These are phyloP conservation scores for Tetracladium setigerum DNA, from an alignment of 495 filamentous ascomycete genomes.

Conservation along the genomic window DNA sequence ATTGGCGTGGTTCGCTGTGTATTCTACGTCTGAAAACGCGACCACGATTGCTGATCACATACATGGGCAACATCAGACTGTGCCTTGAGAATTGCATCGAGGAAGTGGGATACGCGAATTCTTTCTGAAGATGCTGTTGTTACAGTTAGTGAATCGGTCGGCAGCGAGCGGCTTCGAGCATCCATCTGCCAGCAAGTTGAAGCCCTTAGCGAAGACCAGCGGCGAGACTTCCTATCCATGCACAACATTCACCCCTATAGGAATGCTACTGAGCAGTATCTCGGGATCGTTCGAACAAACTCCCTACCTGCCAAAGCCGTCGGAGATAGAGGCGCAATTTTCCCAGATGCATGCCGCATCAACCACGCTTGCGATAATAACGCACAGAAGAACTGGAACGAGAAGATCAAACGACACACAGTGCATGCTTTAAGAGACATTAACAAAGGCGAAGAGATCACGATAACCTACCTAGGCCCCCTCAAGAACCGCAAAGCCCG, in stretches of 20 bases:
- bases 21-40: too few species aligned
- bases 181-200: slow-evolving; percentile 12
- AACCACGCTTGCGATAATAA: slow-evolving; percentile 32
- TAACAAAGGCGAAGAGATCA: slow-evolving; percentile 28
- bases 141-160: neutral
- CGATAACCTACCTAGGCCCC: slow-evolving; percentile 23
- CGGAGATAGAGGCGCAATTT: slow-evolving; percentile 16
- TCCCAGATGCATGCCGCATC: slow-evolving; percentile 27
- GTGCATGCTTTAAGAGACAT: slow-evolving; percentile 28
- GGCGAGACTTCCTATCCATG: slow-evolving; percentile 18
- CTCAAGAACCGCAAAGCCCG: slow-evolving; percentile 7
- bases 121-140: slow-evolving; percentile 24
- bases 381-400: slow-evolving; percentile 29
- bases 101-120: slow-evolving; percentile 28
- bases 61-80: too few species aligned
- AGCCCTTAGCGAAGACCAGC: slow-evolving; percentile 14
- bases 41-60: too few species aligned
- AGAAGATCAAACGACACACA: slow-evolving; percentile 21
- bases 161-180: neutral
- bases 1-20: too few species aligned
- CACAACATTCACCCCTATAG: slow-evolving; percentile 19
- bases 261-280: slow-evolving; percentile 7
- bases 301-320: slow-evolving; percentile 20
- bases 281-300: slow-evolving; percentile 26
- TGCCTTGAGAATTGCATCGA: too few species aligned